Base-by-base conservation (phyloP, 257 asterid genomes). In the Solanum rostratum region DNA sequence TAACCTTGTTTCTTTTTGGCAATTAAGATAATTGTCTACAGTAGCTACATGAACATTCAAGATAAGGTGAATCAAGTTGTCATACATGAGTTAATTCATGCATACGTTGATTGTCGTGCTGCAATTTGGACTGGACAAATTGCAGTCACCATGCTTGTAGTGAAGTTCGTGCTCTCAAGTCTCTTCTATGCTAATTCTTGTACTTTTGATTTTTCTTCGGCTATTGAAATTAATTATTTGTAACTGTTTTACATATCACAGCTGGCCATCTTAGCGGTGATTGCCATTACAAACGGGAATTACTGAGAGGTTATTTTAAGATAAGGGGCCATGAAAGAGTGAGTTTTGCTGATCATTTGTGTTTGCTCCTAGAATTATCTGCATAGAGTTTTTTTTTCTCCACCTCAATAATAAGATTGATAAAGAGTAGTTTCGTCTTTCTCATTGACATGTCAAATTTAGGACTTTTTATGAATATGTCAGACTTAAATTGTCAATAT, bases 71-170 rank as follows among this genome's bases (percentile, higher is more conserved):
- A 90, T 85, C 99, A 95, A 90, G 98, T 93, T 46, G 91, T 96
- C 86, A 93, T 93, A 86, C 99, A 96, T 79, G 99, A 96, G 91
- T 97, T 96, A 86, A 96, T 96, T 86, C 99, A 96, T 88, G 98
- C 98, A 3, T 96, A 94, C 49, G 98, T 93, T 55, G 97, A 96
- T 5, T 96, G 98, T 49, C 96, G 97, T 24, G 96, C 93, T 52
- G 94, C 92, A 94, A 94, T 86, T 84, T 96, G 91, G 91, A 94
- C 79, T 94, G 97, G 98, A 29, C 89, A 39, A 85, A 91, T 85
- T 94, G 99, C 53, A 94, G 95, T 81, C 98, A 96, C 87, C 98
- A 93, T 84, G 98, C 98, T 65, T 93, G 98, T 86, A 93, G 93
- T 78, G 99, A 96, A 94, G 96, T 95, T 84, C 46, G 79, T 54